Conservation (phyloP, 2,329 filamentous ascomycete species). For the Akanthomyces uredinophilus region DNA sequence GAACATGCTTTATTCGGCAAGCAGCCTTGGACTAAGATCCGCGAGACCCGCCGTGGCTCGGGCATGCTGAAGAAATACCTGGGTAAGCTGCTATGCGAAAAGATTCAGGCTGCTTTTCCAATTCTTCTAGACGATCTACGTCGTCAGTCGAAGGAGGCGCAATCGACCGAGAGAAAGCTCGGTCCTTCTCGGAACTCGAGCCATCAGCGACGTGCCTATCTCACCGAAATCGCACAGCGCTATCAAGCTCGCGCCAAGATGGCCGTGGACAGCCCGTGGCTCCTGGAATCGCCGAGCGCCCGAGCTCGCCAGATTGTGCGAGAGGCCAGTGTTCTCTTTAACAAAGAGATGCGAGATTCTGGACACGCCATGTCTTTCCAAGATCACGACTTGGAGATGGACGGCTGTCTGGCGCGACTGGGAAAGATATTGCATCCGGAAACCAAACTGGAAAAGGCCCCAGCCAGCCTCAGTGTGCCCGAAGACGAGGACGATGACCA, state of each 20-base stretch:
- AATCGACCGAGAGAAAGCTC: conserved; percentile 17
- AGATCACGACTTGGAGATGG: background rate
- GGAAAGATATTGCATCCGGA: background rate
- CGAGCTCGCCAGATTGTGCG: conserved; percentile 24
- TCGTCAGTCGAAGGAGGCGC: conserved; percentile 18
- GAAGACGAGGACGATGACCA: background rate
- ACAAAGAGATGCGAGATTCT: conserved; percentile 21
- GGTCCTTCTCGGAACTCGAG: conserved; percentile 23
- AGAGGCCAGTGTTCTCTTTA: conserved; percentile 23
- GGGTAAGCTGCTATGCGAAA: conserved; percentile 27
- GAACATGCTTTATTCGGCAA: conserved; percentile 20
- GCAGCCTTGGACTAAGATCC: conserved; percentile 26
- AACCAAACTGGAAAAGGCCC: no score
- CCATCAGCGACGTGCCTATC: conserved; percentile 23
- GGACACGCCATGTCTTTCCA: conserved; percentile 20
- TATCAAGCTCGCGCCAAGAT: conserved; percentile 20
- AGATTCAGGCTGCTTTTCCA: conserved; percentile 31
- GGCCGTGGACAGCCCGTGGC: conserved; percentile 24
- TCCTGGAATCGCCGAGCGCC: conserved; percentile 17
- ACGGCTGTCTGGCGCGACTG: background rate
- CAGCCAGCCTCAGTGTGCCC: background rate
- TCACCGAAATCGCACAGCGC: conserved; percentile 20
- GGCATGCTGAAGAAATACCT: conserved; percentile 26
- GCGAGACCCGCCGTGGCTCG: conserved; percentile 23
- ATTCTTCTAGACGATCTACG: conserved; percentile 23